Conservation (phyloP, 768 basidiomycete genomes). For the Tubosaeta brunneosetosa region DNA sequence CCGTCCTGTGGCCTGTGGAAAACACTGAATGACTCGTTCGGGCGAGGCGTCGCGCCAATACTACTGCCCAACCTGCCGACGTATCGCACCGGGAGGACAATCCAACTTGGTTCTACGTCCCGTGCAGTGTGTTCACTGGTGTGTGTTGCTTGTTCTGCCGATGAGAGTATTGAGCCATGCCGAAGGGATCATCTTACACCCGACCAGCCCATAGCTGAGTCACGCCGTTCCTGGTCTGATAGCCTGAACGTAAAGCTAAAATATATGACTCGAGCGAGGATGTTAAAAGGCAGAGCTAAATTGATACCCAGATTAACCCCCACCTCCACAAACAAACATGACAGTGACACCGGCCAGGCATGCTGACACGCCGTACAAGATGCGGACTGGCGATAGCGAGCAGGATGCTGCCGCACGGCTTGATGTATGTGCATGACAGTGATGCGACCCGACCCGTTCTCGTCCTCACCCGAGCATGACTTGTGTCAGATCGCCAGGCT, state of each 20-base stretch:
- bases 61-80: too few relatives aligned
- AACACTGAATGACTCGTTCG: too few relatives aligned
- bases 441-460: not conserved
- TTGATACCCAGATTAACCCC: not conserved
- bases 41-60: too few relatives aligned
- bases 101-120: too few relatives aligned
- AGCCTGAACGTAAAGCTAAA: not conserved
- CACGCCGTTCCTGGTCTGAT: not conserved
- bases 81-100: too few relatives aligned
- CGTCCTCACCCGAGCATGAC: too few relatives aligned
- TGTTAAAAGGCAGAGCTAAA: not conserved
- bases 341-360: not conserved
- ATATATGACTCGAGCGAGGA: not conserved
- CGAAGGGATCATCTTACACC: not conserved
- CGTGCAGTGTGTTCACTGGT: too few relatives aligned
- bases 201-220: not conserved
- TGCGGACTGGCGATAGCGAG: not conserved
- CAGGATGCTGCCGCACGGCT: constrained; percentile 7
- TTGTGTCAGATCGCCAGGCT: constrained; percentile 52
- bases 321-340: not conserved
- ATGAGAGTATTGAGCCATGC: not conserved
- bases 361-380: constrained; percentile 2
- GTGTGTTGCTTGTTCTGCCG: not conserved
- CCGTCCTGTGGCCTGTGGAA: too few relatives aligned
- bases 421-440: constrained; percentile 15